These are phyloP conservation scores for Lepidopterella palustris DNA, from an alignment of 495 filamentous ascomycete species.

Conservation along the genomic window DNA sequence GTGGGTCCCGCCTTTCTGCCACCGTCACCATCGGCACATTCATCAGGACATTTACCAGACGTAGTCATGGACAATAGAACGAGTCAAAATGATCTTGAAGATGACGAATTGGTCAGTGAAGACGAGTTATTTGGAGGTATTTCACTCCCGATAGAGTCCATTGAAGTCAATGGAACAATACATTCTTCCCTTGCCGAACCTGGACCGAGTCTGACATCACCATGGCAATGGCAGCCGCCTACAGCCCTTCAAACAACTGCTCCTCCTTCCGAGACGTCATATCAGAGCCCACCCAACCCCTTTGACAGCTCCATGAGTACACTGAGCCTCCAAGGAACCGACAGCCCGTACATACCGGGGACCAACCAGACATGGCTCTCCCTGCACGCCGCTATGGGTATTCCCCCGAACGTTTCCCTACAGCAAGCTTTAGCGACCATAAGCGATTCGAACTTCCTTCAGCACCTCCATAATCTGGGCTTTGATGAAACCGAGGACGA, in stretches of 20 bases:
- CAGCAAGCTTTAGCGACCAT: background rate
- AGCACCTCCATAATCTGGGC: background rate
- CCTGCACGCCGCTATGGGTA: background rate
- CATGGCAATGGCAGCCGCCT: no score
- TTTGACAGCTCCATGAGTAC: background rate
- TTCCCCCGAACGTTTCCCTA: background rate
- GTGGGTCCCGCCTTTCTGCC: background rate
- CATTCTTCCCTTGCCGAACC: no score
- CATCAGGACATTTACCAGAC: conserved; percentile 1
- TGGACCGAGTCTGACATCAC: no score
- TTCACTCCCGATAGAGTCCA: conserved; percentile 1
- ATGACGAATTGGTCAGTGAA: conserved; percentile 5
- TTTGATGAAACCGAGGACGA: background rate
- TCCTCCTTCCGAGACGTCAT: background rate
- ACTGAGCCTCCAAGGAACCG: background rate
- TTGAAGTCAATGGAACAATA: background rate
- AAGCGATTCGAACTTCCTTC: background rate
- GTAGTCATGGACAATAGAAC: conserved; percentile 14
- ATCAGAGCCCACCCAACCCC: background rate
- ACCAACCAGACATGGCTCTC: no score
- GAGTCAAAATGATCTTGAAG: conserved; percentile 12
- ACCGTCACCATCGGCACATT: background rate
- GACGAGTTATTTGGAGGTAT: conserved; percentile 16
- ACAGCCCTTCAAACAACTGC: no score
- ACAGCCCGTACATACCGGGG: background rate